Base-by-base conservation (phyloP, 345 rosid species). In the Camelina hispida region DNA sequence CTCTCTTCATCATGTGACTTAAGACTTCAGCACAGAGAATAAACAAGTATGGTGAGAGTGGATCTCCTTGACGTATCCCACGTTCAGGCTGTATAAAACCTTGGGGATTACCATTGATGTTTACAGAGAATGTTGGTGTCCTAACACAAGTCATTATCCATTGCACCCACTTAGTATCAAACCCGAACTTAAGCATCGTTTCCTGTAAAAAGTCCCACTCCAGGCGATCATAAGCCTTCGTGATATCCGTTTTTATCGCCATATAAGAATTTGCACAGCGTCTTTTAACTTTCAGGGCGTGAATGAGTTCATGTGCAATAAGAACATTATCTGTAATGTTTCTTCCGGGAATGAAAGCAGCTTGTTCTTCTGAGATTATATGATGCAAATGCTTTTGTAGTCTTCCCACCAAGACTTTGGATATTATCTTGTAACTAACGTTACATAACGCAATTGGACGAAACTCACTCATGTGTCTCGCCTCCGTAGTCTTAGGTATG, bases 141-240 rank as follows among this genome's bases (percentile, higher is more conserved):
- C 7, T 0, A 0, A 51, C 23, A 9, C 55, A 51, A 1, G 4
- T 18, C 55, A 51, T 51, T 0, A 51, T 18, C 55, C 55, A 51
- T 0, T 9, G 0, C 1, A 10, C 9, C 55, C 55, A 51, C 0
- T 0, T 18, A 0, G 0, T 0, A 2, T 7, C 23, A 1, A 48
- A 48, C 0, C 23, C 9, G 1, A n/a, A 4, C 2, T 1, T 7
- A n/a, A 5, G 0, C 47, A 12, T 13, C 13, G 6, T 43, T 1
- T 13, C 47, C 4, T 13, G 15, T 0, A 43, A 1, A 1, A 46
- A 46, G 2, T 46, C 1, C 53, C 53, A 48, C 7, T 48, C 20
- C 0, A 48, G 8, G 0, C 22, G 20, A 0, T 48, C 53, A 48
- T 48, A 48, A 0, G 53, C 53, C 1, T 48, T 48, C 0, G 10